phyloP scores from a whole-genome alignment of 2,329 filamentous ascomycete species.

The Westerdykella aurantiaca region DNA sequence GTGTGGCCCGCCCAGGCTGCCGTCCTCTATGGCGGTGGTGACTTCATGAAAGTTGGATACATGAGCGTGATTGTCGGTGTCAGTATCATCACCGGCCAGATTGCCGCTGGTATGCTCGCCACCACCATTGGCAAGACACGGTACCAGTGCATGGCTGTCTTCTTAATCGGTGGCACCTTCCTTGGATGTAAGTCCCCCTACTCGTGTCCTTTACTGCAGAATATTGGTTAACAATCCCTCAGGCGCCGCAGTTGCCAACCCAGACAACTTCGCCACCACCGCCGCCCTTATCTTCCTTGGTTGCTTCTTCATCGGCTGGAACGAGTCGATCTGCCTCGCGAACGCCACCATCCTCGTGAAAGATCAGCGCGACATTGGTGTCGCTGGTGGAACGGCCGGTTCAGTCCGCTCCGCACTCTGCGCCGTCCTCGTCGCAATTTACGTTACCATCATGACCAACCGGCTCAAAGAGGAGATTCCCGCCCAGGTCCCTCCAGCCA shows the following conservation, averaged over 20 bases:
- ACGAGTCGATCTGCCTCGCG: slow-evolving; percentile 21
- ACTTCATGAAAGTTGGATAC: slow-evolving; percentile 2
- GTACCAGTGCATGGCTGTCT: slow-evolving; percentile 20
- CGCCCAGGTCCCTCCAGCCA: slow-evolving; percentile 4
- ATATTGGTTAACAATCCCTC: background rate
- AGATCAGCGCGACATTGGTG: slow-evolving; percentile 37
- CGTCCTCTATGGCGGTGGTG: slow-evolving; percentile 17
- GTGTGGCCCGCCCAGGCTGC: slow-evolving; percentile 26
- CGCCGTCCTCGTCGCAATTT: slow-evolving; percentile 20
- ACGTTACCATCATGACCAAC: slow-evolving; percentile 6
- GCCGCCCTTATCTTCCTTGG: slow-evolving; percentile 20
- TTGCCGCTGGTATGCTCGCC: background rate
- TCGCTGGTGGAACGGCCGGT: slow-evolving; percentile 39
- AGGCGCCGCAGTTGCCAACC: slow-evolving; percentile 7
- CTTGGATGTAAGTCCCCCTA: slow-evolving; percentile 7
- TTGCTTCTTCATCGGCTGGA: slow-evolving; percentile 26
- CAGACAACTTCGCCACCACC: slow-evolving; percentile 13
- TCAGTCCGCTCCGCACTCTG: slow-evolving; percentile 41
- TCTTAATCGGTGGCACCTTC: slow-evolving; percentile 16
- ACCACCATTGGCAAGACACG: slow-evolving; percentile 11
- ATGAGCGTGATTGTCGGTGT: slow-evolving; percentile 15
- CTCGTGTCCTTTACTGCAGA: too few species aligned
- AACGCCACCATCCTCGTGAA: slow-evolving; percentile 34
- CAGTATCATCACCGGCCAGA: slow-evolving; percentile 15
- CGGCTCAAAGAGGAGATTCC: slow-evolving; percentile 5